Evolutionary conservation across 345 rosid species (phyloP).

Genomic region (Lenwebbia sp.): DNA sequence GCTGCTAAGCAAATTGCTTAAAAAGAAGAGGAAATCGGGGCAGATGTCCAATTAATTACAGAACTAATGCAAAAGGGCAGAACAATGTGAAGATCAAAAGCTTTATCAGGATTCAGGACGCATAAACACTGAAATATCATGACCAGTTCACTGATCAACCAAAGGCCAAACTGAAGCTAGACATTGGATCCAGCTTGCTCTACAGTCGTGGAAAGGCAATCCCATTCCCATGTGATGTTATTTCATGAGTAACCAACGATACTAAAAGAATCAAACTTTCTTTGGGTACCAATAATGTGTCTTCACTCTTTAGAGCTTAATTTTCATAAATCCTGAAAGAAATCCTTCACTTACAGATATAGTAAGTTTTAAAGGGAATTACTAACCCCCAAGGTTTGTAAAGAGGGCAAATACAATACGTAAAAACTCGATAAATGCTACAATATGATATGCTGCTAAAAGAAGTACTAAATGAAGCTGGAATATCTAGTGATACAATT

Average conservation of each 20-base stretch:
- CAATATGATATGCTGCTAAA: neutral
- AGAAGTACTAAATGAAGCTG: neutral
- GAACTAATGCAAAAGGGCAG: neutral
- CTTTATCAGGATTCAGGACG: neutral
- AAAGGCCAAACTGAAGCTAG: neutral
- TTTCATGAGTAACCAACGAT: neutral
- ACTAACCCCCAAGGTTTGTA: neutral
- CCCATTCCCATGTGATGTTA: neutral
- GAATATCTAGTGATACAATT: neutral
- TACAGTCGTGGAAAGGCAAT: neutral
- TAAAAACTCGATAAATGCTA: neutral
- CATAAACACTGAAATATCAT: neutral
- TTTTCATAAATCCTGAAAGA: neutral
- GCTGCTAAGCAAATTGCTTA: neutral
- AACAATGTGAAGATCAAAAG: neutral
- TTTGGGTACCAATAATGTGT: neutral
- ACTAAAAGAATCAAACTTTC: neutral
- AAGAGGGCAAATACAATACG: neutral
- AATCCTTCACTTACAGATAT: neutral
- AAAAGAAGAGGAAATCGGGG: neutral
- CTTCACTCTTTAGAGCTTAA: neutral
- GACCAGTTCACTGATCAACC: neutral
- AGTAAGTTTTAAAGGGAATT: neutral
- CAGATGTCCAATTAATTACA: neutral
- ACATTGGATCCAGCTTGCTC: neutral